These are phyloP conservation scores for Puya raimondii DNA, from an alignment of 176 grass and related monocot genomes.

Conservation along the genomic window DNA sequence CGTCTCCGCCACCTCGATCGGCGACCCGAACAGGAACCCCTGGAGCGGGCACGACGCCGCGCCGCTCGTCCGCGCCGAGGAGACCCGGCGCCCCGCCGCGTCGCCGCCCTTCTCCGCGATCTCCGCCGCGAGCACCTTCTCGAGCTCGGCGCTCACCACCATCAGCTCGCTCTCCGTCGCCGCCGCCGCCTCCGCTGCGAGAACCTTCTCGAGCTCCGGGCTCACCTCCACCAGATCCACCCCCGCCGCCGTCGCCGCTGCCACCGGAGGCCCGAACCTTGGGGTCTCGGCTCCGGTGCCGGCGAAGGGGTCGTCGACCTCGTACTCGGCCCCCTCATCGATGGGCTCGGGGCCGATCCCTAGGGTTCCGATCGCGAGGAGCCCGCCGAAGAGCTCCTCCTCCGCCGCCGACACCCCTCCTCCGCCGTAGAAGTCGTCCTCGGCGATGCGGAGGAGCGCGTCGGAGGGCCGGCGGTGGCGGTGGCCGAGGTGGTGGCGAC, in stretches of 20 bases:
- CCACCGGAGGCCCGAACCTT: not conserved
- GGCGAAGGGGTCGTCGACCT: not conserved
- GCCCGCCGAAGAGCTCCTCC: slow-evolving; percentile 19
- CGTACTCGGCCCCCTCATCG: slow-evolving; percentile 3
- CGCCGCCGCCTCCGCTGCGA: slow-evolving; percentile 36
- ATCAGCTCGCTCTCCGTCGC: slow-evolving; percentile 86
- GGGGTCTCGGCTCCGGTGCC: not conserved
- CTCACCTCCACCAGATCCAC: slow-evolving; percentile 75
- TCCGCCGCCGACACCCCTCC: not conserved
- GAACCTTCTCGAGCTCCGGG: slow-evolving; percentile 81
- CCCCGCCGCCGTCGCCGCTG: slow-evolving; percentile 50
- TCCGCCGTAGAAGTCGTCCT: slow-evolving; percentile 9
- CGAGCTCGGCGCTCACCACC: slow-evolving; percentile 72
- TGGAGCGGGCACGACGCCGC: slow-evolving; percentile 69
- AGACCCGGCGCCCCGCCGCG: slow-evolving; percentile 9
- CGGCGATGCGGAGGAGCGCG: slow-evolving; percentile 11
- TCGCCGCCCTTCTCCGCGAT: slow-evolving; percentile 30
- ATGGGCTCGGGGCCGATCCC: slow-evolving; percentile 5
- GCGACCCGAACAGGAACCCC: slow-evolving; percentile 75
- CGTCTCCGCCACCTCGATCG: slow-evolving; percentile 44
- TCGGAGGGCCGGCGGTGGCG: slow-evolving; percentile 10
- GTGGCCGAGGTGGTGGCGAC: slow-evolving; percentile 36
- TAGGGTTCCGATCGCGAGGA: slow-evolving; percentile 33
- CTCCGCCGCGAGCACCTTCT: slow-evolving; percentile 61
- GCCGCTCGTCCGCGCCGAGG: slow-evolving; percentile 70